Evolutionary conservation across 78 protist species (phyloP), one percentile per base, ranked within the genome.

Genomic region (Dictyostelium capitatum): DNA sequence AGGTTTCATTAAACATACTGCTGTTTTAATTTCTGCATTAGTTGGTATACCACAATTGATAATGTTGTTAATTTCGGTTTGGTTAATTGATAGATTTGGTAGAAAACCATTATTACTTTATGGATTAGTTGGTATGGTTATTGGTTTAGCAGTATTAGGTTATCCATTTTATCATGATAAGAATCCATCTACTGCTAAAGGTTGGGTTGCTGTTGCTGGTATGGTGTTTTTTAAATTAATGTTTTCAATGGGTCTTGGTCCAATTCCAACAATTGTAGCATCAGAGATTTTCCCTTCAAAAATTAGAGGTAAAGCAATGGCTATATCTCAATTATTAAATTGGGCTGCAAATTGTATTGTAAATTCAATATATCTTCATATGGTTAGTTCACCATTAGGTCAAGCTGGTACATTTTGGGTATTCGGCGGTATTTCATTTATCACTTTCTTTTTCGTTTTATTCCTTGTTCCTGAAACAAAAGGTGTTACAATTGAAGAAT

Each of bases 11-110:
- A 85, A 85, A 56, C n/a, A 77, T 23, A 30, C 75, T 11, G 73
- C 92, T 6, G 83, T 85, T 4, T 32, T 85, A 20, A 74, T 85
- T 50, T 59, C 79, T 11, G 92, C 84, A 32, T 56, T 85, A 59
- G 92, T 85, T 46, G 92, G 92, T 32, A 85, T 77, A 9, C 92
- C 92, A 7, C 92, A 85, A 30, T n/a, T 85, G 77, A 75, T 85
- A 4, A 85, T 85, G 78, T 11, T 85, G 28, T 59, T 85, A 6
- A 48, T 74, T 12, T 70, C 81, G 12, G 83, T 85, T 9, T 85
- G 92, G 92, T 64, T 85, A 19, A 85, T 85, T 19, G 92, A 85
- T 64, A 30, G 92, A 17, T 85, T 85, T 23, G 92, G 92, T 37
- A 62, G 92, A 59, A 37, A 70, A n/a, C 92, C 92, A 41, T 54